Percentiles rank a stretch among this genome's conserved stretches.
Conservation (phyloP, 179 eudicot species). For the Carnegiea gigantea region DNA sequence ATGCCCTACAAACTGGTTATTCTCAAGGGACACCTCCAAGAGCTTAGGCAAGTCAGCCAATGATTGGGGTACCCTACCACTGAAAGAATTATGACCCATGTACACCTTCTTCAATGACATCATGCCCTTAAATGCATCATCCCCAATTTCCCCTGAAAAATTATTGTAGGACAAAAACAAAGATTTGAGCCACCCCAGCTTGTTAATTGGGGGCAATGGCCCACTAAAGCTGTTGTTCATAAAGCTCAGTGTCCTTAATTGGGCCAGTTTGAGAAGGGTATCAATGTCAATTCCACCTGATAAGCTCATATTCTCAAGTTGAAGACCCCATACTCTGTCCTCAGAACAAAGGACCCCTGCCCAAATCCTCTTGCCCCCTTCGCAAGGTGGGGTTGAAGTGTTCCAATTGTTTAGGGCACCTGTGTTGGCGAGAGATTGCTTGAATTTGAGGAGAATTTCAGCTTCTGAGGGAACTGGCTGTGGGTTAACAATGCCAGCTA, state of each 20-base stretch:
- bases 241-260: constrained; percentile 46
- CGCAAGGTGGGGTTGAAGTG: constrained; percentile 28
- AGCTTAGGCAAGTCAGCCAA: constrained; percentile 47
- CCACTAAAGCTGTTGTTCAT: constrained; percentile 60
- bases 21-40: constrained; percentile 42
- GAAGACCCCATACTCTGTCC: constrained; percentile 33
- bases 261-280: constrained; percentile 31
- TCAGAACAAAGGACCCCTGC: constrained; percentile 45
- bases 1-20: constrained; percentile 51
- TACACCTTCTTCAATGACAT: constrained; percentile 44
- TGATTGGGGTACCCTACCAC: constrained; percentile 56
- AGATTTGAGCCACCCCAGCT: constrained; percentile 37
- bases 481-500: background rate
- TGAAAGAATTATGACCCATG: constrained; percentile 46
- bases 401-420: constrained; percentile 43
- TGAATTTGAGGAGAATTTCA: constrained; percentile 43
- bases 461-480: constrained; percentile 15
- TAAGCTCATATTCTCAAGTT: constrained; percentile 56
- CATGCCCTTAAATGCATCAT: constrained; percentile 55
- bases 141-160: constrained; percentile 52
- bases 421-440: constrained; percentile 39
- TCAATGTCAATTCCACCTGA: constrained; percentile 45
- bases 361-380: constrained; percentile 38
- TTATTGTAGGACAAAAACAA: constrained; percentile 47
- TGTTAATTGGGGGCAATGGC: constrained; percentile 41